These are phyloP conservation scores for Rutstroemia sp. DNA, from an alignment of 2,329 filamentous ascomycete genomes.

Conservation along the genomic window DNA sequence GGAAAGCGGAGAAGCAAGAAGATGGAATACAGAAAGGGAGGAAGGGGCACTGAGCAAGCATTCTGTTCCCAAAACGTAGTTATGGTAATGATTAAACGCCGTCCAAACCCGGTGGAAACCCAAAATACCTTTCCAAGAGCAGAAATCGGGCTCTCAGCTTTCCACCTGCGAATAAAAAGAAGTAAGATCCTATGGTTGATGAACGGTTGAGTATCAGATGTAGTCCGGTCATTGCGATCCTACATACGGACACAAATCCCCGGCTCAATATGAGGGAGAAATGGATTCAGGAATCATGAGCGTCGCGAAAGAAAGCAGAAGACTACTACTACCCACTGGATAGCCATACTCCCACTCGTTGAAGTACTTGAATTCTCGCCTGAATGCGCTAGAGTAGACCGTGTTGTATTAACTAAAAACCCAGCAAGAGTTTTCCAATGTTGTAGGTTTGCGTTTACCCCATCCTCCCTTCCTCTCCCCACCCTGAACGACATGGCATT, in stretches of 20 bases:
- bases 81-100: constrained; percentile 73
- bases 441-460: no score
- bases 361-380: constrained; percentile 44
- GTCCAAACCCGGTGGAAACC: constrained; percentile 68
- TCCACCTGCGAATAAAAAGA: constrained; percentile 55
- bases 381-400: constrained; percentile 42
- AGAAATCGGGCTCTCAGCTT: constrained; percentile 63
- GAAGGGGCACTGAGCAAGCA: constrained; percentile 51
- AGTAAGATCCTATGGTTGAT: constrained; percentile 35
- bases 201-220: constrained; percentile 27
- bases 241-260: background rate
- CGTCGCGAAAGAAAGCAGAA: constrained; percentile 41
- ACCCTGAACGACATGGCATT: no score
- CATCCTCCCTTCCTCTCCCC: no score
- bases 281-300: constrained; percentile 45
- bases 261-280: constrained; percentile 22
- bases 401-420: no score
- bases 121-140: constrained; percentile 61
- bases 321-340: constrained; percentile 36
- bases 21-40: background rate
- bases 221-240: constrained; percentile 7
- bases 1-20: background rate
- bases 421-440: no score
- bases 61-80: constrained; percentile 62
- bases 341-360: constrained; percentile 52